phyloP scores from a whole-genome alignment of 2,329 filamentous ascomycete genomes.

The Fusarium sublunatum region DNA sequence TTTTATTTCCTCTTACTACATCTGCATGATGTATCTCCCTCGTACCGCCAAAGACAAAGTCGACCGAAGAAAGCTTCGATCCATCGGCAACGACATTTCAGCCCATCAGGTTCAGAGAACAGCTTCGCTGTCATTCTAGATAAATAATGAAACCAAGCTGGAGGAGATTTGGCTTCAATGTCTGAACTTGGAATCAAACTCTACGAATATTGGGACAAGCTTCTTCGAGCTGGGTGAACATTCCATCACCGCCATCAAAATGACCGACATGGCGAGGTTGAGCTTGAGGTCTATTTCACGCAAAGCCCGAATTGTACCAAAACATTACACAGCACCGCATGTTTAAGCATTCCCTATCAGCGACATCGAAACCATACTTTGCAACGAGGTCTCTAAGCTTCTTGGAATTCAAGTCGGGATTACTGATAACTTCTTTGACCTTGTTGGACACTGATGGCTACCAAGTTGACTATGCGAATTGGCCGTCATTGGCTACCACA shows the following conservation, averaged over 20 bases:
- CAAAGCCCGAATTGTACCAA: not conserved
- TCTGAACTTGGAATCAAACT: not conserved
- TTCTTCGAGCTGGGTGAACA: slow-evolving; percentile 16
- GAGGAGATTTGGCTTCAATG: not conserved
- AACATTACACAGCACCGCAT: not conserved
- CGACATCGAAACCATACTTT: slow-evolving; percentile 9
- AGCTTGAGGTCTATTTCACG: no score
- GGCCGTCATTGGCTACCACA: not conserved
- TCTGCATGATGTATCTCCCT: not conserved
- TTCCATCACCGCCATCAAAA: slow-evolving; percentile 18
- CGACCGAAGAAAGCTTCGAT: slow-evolving; percentile 1
- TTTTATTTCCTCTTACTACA: not conserved
- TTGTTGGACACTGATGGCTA: slow-evolving; percentile 21
- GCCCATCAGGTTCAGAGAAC: not conserved
- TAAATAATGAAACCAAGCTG: not conserved
- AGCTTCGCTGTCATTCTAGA: not conserved
- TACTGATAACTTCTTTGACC: slow-evolving; percentile 20
- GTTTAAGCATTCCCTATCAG: not conserved
- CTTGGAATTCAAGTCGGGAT: slow-evolving; percentile 12
- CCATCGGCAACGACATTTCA: not conserved
- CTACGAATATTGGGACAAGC: not conserved
- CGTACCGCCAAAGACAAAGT: not conserved
- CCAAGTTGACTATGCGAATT: slow-evolving; percentile 11
- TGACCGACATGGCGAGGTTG: slow-evolving; percentile 16
- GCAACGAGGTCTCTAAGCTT: not conserved